phyloP scores from a whole-genome alignment of 305 asterid genomes.

The Fraxinus floribunda region DNA sequence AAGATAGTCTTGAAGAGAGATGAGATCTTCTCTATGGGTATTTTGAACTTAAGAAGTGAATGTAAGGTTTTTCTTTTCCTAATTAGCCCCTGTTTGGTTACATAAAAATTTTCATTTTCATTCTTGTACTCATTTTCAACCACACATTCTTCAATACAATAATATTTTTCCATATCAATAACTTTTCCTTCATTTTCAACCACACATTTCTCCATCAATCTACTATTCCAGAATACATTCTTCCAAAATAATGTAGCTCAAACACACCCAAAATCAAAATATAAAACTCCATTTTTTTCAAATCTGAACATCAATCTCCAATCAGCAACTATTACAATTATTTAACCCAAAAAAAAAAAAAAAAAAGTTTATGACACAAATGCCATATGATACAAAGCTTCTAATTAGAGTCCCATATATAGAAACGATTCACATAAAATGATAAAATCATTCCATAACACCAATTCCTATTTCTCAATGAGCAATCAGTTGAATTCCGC shows the following conservation, averaged over 20 bases:
- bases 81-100: not conserved
- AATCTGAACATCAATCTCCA: not conserved
- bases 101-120: no score
- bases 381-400: not conserved
- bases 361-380: not conserved
- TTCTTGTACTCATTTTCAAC: no score
- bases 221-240: no score
- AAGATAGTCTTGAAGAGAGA: not conserved
- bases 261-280: no score
- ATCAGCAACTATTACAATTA: not conserved
- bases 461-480: not conserved
- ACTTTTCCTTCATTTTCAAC: no score
- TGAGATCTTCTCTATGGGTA: not conserved
- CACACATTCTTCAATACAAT: no score
- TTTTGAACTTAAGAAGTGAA: not conserved
- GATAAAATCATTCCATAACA: not conserved
- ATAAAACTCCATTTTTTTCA: not conserved
- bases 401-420: not conserved
- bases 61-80: not conserved
- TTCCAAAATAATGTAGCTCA: no score
- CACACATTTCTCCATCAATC: no score
- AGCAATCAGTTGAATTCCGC: not conserved
- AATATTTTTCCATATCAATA: no score
- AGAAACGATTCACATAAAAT: not conserved
- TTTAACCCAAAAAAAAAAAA: no score